Percentiles rank a stretch among this genome's conserved stretches.
phyloP scores from a whole-genome alignment of 75 land plant species.

The Sequoiadendron giganteum region DNA sequence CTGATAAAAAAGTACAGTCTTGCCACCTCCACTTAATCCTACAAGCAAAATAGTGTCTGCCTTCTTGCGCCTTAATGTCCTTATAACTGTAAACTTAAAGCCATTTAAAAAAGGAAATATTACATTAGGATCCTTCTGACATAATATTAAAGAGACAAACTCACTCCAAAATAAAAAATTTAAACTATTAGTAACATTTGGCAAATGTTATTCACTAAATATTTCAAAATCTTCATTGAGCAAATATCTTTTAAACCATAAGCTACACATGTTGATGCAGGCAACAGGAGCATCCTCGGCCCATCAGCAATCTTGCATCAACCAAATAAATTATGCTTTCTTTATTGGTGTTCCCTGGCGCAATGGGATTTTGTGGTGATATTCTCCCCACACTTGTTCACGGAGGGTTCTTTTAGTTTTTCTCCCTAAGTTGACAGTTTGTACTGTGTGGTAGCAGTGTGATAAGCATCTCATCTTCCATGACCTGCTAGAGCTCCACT shows the following conservation, averaged over 20 bases:
- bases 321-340: too few species aligned
- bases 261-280: neutral
- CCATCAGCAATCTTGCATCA: too few species aligned
- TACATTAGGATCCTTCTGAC: neutral
- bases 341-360: too few species aligned
- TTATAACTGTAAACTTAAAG: constrained; percentile 37
- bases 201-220: neutral
- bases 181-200: neutral
- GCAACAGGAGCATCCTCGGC: too few species aligned
- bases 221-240: neutral
- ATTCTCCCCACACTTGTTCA: too few species aligned
- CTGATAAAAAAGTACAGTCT: constrained; percentile 91
- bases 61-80: constrained; percentile 51
- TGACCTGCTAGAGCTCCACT: too few species aligned
- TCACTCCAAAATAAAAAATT: neutral
- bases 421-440: too few species aligned
- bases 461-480: too few species aligned
- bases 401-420: too few species aligned
- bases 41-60: constrained; percentile 71
- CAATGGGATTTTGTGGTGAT: too few species aligned
- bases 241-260: neutral
- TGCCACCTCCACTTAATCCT: constrained; percentile 92
- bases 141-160: neutral
- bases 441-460: too few species aligned
- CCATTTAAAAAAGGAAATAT: neutral